A percentile compares a stretch with the other conserved stretches of the same genome.
phyloP scores from a whole-genome alignment of 352 stramenopile genomes.

The Elongisporangium anandrum region DNA sequence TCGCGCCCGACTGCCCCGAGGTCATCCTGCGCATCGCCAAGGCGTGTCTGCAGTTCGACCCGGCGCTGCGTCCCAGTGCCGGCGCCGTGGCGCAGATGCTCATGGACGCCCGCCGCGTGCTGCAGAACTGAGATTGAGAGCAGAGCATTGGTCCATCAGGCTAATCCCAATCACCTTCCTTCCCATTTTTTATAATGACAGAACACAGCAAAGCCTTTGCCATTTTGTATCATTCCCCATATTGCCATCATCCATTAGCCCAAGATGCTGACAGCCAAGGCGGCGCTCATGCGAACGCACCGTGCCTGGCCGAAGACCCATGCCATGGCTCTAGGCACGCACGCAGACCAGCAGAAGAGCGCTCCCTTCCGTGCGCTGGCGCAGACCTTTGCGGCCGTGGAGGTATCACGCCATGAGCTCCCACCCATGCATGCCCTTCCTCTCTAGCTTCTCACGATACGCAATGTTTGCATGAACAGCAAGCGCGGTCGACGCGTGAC shows the following conservation, averaged over 20 bases:
- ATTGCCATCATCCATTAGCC: background rate
- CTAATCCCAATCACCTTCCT: background rate
- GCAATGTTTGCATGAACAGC: constrained; percentile 12
- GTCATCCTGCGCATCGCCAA: constrained; percentile 72
- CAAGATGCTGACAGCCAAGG: background rate
- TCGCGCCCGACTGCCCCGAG: constrained; percentile 47
- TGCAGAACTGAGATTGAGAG: constrained; percentile 17
- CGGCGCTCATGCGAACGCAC: background rate
- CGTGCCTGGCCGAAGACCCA: background rate
- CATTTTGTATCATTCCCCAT: background rate
- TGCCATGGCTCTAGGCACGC: background rate
- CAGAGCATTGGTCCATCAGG: background rate
- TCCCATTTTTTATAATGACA: background rate
- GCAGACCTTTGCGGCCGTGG: constrained; percentile 43
- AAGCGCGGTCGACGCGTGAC: constrained; percentile 49
- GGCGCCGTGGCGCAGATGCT: constrained; percentile 76
- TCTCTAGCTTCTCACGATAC: background rate
- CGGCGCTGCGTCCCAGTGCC: constrained; percentile 68
- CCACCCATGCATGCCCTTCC: background rate
- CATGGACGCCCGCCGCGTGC: constrained; percentile 55
- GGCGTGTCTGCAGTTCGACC: constrained; percentile 83
- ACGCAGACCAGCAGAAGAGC: background rate
- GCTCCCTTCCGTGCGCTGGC: constrained; percentile 39
- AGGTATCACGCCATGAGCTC: constrained; percentile 20
- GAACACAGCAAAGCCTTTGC: background rate